Percentiles rank a stretch among this genome's conserved stretches.
Evolutionary conservation across 2,329 filamentous ascomycete genomes (phyloP).

Genomic region (Arthrobotrys sphaeroides): DNA sequence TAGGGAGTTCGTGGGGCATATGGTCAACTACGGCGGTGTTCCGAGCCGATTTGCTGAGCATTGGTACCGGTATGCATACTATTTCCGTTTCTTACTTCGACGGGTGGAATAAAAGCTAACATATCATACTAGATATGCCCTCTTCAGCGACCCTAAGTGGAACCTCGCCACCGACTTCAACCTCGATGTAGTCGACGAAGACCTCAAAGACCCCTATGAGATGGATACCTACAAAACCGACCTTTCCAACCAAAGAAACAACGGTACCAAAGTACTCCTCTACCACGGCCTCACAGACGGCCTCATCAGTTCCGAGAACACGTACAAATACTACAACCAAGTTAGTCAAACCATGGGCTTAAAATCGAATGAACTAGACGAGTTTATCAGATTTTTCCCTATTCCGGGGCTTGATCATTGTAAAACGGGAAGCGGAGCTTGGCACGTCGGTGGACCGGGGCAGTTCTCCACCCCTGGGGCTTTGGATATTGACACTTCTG

Average conservation of each 20-base stretch:
- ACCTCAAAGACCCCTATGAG: constrained; percentile 60
- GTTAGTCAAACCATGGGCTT: not conserved
- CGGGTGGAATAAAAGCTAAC: no score
- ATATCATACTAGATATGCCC: constrained; percentile 62
- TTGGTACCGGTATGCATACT: no score
- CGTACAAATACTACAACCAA: not conserved
- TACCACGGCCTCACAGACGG: constrained; percentile 64
- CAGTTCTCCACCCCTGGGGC: no score
- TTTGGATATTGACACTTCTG: not conserved
- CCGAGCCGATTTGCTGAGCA: no score
- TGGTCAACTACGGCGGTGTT: not conserved
- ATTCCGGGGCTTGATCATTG: constrained; percentile 60
- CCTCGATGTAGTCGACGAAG: constrained; percentile 58
- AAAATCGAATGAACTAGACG: constrained; percentile 41
- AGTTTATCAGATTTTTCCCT: constrained; percentile 59
- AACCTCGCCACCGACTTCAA: constrained; percentile 62
- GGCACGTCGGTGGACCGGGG: not conserved
- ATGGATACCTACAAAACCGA: constrained; percentile 60
- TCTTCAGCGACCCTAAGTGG: constrained; percentile 61
- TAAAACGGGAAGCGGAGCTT: constrained; percentile 56
- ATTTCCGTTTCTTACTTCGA: no score
- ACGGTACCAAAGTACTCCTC: constrained; percentile 64
- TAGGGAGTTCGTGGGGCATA: not conserved
- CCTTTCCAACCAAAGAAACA: constrained; percentile 59
- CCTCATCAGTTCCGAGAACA: not conserved